phyloP scores from a whole-genome alignment of 169 alveolate species.

The Fabrea salina region DNA sequence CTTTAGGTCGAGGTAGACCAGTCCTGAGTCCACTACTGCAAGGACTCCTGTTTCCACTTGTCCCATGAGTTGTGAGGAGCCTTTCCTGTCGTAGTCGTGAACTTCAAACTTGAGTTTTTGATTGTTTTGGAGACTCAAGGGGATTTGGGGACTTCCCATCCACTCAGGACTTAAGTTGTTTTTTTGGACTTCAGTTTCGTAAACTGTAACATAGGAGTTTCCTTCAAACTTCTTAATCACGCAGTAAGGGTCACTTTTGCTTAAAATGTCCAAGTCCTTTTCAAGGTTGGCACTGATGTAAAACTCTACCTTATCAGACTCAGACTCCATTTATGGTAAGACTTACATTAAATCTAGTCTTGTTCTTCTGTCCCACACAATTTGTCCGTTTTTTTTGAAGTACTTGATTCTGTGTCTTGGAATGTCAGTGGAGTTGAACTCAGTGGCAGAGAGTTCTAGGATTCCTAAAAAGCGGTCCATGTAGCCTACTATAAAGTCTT shows the following conservation, averaged over 20 bases:
- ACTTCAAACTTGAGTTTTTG: slow-evolving; percentile 22
- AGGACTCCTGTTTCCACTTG: too few relatives aligned
- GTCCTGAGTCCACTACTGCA: too few relatives aligned
- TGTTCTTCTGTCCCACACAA: slow-evolving; percentile 22
- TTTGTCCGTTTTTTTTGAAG: slow-evolving; percentile 29
- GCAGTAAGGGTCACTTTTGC: slow-evolving; percentile 44
- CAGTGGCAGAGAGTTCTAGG: background rate
- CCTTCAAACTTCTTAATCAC: background rate
- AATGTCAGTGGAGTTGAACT: background rate
- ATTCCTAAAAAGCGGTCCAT: slow-evolving; percentile 18
- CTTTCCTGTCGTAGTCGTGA: slow-evolving; percentile 26
- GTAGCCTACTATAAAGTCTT: slow-evolving; percentile 14
- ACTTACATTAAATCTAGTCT: background rate
- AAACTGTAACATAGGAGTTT: too few relatives aligned
- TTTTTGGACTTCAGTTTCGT: slow-evolving; percentile 24
- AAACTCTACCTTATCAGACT: too few relatives aligned
- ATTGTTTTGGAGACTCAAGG: slow-evolving; percentile 25
- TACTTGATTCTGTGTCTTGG: slow-evolving; percentile 21
- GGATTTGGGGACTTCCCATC: slow-evolving; percentile 18
- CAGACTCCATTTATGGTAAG: too few relatives aligned
- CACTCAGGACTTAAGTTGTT: slow-evolving; percentile 32
- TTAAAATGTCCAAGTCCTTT: slow-evolving; percentile 31
- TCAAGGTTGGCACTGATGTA: background rate
- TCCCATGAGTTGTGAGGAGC: too few relatives aligned
- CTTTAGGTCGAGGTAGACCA: too few relatives aligned